Evolutionary conservation across 176 grass and related monocot species (phyloP).

Genomic region (Thinopyrum elongatum): DNA sequence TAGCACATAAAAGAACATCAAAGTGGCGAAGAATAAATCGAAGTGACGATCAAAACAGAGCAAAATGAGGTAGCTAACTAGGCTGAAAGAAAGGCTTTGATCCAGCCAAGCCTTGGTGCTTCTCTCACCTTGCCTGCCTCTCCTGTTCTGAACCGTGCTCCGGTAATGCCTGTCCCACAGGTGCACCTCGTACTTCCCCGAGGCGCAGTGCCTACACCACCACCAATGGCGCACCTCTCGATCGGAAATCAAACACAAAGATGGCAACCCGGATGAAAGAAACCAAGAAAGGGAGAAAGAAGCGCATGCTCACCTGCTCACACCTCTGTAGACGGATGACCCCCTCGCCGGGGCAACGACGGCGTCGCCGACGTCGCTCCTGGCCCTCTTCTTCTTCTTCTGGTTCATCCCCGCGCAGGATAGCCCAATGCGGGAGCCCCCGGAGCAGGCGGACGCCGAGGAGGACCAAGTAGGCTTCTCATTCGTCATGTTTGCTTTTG

Average conservation of each 20-base stretch:
- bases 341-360: slow-evolving; percentile 31
- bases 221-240: not conserved
- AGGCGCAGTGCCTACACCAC: slow-evolving; percentile 51
- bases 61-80: not conserved
- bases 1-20: not conserved
- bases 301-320: slow-evolving; percentile 53
- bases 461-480: not conserved
- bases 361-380: not conserved
- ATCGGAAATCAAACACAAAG: not conserved
- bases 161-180: slow-evolving; percentile 64
- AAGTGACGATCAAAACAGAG: no score
- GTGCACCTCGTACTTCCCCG: slow-evolving; percentile 81
- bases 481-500: slow-evolving; percentile 19
- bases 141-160: slow-evolving; percentile 50
- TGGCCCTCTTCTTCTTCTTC: slow-evolving; percentile 34
- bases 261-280: not conserved
- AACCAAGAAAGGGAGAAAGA: not conserved
- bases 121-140: slow-evolving; percentile 72
- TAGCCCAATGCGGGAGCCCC: slow-evolving; percentile 21
- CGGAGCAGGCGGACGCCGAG: not conserved
- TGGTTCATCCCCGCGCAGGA: not conserved
- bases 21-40: not conserved
- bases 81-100: slow-evolving; percentile 10
- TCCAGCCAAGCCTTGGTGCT: no score
- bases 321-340: slow-evolving; percentile 70